Percentiles rank a stretch among this genome's conserved stretches.
Evolutionary conservation across 2,329 filamentous ascomycete genomes (phyloP).

Genomic region (Colletotrichum salicis): DNA sequence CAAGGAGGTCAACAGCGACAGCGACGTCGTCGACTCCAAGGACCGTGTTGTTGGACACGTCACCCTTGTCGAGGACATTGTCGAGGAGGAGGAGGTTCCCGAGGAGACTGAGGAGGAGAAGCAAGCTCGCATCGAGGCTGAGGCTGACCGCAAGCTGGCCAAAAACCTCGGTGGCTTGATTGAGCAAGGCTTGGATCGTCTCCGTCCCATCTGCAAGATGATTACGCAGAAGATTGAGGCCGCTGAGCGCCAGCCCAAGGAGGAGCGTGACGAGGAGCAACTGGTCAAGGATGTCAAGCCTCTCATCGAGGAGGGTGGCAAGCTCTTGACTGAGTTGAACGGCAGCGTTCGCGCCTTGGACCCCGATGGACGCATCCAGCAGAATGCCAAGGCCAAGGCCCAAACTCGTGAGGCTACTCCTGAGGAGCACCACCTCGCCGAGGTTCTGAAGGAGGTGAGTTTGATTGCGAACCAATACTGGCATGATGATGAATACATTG

Average conservation of each 20-base stretch:
- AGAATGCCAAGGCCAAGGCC: conserved; percentile 84
- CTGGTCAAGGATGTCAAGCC: conserved; percentile 88
- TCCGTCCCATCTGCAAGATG: conserved; percentile 86
- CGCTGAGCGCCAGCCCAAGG: conserved; percentile 82
- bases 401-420: conserved; percentile 80
- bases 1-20: conserved; percentile 76
- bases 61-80: conserved; percentile 71
- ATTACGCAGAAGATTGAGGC: conserved; percentile 86
- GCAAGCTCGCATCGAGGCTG: conserved; percentile 65
- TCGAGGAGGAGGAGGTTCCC: conserved; percentile 59
- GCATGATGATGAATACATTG: rapidly evolving
- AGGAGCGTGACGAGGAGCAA: conserved; percentile 90
- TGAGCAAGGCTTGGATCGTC: conserved; percentile 82
- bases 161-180: conserved; percentile 79
- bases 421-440: conserved; percentile 86
- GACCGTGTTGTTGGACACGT: conserved; percentile 75
- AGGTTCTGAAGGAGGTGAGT: conserved; percentile 79
- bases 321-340: conserved; percentile 86
- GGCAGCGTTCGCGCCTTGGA: conserved; percentile 88
- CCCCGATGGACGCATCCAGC: conserved; percentile 85
- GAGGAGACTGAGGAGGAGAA: conserved; percentile 55
- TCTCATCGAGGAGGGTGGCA: conserved; percentile 85
- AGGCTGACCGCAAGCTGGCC: conserved; percentile 80
- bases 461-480: background rate
- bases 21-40: conserved; percentile 76